Evolutionary conservation across 1,139 yeast genomes (phyloP), one percentile per base, ranked within the genome.

Genomic region (Ogataea hybrid): DNA sequence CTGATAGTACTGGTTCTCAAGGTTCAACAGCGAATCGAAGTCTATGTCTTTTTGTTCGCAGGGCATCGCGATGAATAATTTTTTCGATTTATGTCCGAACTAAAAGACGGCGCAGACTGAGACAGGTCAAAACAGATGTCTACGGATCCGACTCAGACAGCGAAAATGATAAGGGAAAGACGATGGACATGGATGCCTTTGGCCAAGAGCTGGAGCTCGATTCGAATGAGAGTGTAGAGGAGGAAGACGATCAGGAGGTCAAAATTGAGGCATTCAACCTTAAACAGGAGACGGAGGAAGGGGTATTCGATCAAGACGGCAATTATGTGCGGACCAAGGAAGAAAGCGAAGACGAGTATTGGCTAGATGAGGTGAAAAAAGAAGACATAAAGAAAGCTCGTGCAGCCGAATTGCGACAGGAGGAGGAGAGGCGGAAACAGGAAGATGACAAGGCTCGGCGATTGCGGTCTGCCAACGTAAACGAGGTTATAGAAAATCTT

Each of bases 231-330:
- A 44, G 22, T 41, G 55, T 41, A 21, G 38, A 32, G 23, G 46
- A 39, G 11, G 38, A 43, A 11, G 39, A 14, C 25, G n/a, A n/a
- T 28, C 25, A 20, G 12, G 41, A 16, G 4, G 75, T 77, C 0
- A 68, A 73, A 50, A 43, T 82, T 4, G 92, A 84, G 49, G 75
- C 85, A 0, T 85, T 85, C 61, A 73, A 77, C 55, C 62, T 84
- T 39, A 61, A 71, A 25, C 68, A 75, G 22, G 92, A 84, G 53
- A 62, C 69, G 32, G 73, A 72, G 41, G 79, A 76, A 36, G 92
- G 90, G 1, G 62, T 63, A 4, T 81, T 81, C 53, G 89, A 83
- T 54, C 70, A 65, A 23, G 77, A 75, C 28, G 88, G 89, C 2
- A 81, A 79, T 53, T 82, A 68, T 51, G 63, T 77, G n/a, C 65